Base-by-base conservation (phyloP, 208 protist genomes). In the Naegleria gruberi region DNA sequence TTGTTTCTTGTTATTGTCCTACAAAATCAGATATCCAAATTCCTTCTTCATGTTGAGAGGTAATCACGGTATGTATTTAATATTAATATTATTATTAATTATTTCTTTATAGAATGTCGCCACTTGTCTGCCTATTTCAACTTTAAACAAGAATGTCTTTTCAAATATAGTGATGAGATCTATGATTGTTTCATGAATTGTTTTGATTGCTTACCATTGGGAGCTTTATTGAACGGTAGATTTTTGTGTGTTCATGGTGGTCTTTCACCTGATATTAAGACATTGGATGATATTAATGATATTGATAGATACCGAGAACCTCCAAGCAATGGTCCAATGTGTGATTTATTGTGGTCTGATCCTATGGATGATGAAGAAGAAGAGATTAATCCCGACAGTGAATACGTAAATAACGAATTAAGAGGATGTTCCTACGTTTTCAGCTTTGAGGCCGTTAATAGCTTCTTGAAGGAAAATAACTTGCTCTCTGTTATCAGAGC, bases 111-210 rank as follows among this genome's bases (percentile, higher is more conserved):
- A 65, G 98, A 99, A 92, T 98, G 97, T 89, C 93, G 97, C n/a
- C 97, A 99, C 90, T 92, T 99, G 10, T 98, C 97, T 19, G 96
- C 97, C 34, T 98, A 98, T 92, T 99, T 99, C 91, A 99, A 98
- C 88, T 99, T 98, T 91, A 98, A 98, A 92, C 92, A 93, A 34
- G 98, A 99, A 93, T 97, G 96, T 93, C 0, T 91, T 26, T 92
- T 93, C 82, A 96, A 95, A 91, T 96, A 96, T 91, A 65, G 91
- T 41, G 43, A 90, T 77, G 34, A 92, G 23, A 82, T 95, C 23
- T 96, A 95, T 90, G 91, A 96, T 34, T 90, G 46, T 10, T 93
- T 98, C 51, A 97, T 98, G 95, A 93, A 92, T 0, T 95, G 94
- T 47, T 99, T 98, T 90, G 96, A 98, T 90, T 97, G 95, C 74